A percentile compares a stretch with the other conserved stretches of the same genome.
Evolutionary conservation across 495 filamentous ascomycete genomes (phyloP).

Genomic region (Amphirosellinia nigrospora): DNA sequence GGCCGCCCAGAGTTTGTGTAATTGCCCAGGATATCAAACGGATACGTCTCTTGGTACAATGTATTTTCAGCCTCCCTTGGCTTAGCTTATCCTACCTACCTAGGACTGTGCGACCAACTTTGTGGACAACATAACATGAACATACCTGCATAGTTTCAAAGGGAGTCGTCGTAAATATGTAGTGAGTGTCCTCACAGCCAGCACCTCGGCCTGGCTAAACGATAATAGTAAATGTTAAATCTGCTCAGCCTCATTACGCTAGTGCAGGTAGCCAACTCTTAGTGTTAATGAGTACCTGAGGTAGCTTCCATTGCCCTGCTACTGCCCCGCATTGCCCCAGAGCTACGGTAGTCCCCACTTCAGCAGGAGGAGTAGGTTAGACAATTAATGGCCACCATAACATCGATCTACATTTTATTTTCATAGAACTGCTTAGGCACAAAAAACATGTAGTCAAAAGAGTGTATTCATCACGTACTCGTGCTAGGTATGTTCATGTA

Average conservation of each 20-base stretch:
- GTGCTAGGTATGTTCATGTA: conserved; percentile 5
- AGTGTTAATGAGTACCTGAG: background rate
- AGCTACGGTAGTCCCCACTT: background rate
- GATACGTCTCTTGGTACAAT: background rate
- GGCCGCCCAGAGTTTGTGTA: conserved; percentile 17
- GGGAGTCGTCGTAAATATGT: conserved; percentile 7
- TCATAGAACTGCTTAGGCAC: too few relatives aligned
- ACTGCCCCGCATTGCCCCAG: background rate
- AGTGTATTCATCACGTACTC: conserved; percentile 5
- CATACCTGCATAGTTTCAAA: background rate
- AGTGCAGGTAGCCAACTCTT: background rate
- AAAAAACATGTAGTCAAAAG: background rate
- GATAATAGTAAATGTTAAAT: background rate
- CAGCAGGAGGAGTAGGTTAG: too few relatives aligned
- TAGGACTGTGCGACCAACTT: background rate
- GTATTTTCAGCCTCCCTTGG: too few relatives aligned
- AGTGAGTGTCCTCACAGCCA: too few relatives aligned
- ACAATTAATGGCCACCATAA: too few relatives aligned
- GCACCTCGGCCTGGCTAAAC: too few relatives aligned
- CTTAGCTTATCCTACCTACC: too few relatives aligned
- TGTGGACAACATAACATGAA: too few relatives aligned
- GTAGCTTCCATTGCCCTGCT: too few relatives aligned
- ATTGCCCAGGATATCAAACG: conserved; percentile 1
- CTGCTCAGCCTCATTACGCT: conserved; percentile 14
- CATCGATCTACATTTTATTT: too few relatives aligned